Conservation (phyloP, 177 flowering plant species). For the Vitis hybrid region DNA sequence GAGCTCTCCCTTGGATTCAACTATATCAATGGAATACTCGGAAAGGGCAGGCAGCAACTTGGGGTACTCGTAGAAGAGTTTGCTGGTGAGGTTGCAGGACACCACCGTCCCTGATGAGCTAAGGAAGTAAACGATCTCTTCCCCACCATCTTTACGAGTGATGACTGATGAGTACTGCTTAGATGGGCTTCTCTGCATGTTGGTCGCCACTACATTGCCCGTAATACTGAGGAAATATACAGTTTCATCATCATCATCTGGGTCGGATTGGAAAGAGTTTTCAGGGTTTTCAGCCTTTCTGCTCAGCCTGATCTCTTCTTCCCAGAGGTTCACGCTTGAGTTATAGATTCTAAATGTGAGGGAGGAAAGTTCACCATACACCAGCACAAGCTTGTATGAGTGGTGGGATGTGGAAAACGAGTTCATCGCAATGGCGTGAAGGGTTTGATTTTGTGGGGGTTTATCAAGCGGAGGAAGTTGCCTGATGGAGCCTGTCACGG, state of each 20-base stretch:
- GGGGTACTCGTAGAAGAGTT: constrained; percentile 53
- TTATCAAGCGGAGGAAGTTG: constrained; percentile 32
- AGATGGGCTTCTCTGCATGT: constrained; percentile 66
- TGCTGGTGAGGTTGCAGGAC: constrained; percentile 41
- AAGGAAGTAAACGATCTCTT: constrained; percentile 55
- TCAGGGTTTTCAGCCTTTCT: constrained; percentile 10
- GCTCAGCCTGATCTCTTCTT: constrained; percentile 28
- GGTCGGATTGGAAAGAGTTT: constrained; percentile 8
- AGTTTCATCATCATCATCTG: constrained; percentile 21
- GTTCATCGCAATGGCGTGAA: constrained; percentile 63
- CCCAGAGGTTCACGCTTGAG: constrained; percentile 42
- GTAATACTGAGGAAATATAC: constrained; percentile 62
- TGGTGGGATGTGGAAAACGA: constrained; percentile 12
- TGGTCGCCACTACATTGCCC: constrained; percentile 62
- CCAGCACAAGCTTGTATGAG: constrained; percentile 46
- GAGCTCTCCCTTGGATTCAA: constrained; percentile 58
- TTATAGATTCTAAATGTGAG: constrained; percentile 41
- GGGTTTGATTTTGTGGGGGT: constrained; percentile 15
- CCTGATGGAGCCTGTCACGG: constrained; percentile 43
- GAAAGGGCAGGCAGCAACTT: constrained; percentile 52
- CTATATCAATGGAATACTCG: constrained; percentile 70
- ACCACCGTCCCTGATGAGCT: constrained; percentile 61
- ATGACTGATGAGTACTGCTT: constrained; percentile 68
- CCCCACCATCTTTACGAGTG: constrained; percentile 34
- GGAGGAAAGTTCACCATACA: constrained; percentile 49